Evolutionary conservation across 2,329 filamentous ascomycete genomes (phyloP), one percentile per base, ranked within the genome.

Genomic region (Alternaria triticina): DNA sequence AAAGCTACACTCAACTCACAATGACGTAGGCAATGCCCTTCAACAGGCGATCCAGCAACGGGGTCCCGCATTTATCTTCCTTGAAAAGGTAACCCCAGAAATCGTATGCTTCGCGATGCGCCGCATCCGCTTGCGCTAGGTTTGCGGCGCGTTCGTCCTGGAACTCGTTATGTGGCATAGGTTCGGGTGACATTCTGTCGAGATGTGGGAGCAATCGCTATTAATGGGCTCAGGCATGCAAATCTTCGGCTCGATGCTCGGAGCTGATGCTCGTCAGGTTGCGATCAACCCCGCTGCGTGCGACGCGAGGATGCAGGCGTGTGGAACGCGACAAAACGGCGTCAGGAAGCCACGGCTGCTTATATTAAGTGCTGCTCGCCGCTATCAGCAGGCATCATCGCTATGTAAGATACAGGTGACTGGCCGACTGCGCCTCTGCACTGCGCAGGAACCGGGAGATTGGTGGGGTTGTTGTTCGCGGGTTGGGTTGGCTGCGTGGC

Each of bases 11-110:
- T 46, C 27, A 54, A 74, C 77, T 74, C 64, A 84, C 83, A 70
- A 86, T 85, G 47, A 81, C 72, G 49, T 82, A 75, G 55, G 83
- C 83, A 58, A 85, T 78, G 22, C 83, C 84, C 59, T 77, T 76
- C 27, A 86, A 76, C 56, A 86, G 68, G 27, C 79, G 74, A 70
- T 85, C 82, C 45, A 85, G 75, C 67, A 78, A 76, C 23, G 82
- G 79, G 4, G 82, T 85, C 30, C 83, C 83, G 57, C 82, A 84
- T 71, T 85, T 85, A 77, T 86, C 83, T n/a, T 77, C 71, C 70
- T 83, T 82, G 74, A 86, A 82, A 40, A 86, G 73, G 65, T 84
- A 85, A 12, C 82, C 83, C 83, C 83, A 85, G 67, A 84, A 85
- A 64, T 85, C 77, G 56, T 77, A 78, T 6, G 84, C 83, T 73